These are phyloP conservation scores for Schizonepeta tenuifolia DNA, from an alignment of 257 asterid species.

Conservation along the genomic window DNA sequence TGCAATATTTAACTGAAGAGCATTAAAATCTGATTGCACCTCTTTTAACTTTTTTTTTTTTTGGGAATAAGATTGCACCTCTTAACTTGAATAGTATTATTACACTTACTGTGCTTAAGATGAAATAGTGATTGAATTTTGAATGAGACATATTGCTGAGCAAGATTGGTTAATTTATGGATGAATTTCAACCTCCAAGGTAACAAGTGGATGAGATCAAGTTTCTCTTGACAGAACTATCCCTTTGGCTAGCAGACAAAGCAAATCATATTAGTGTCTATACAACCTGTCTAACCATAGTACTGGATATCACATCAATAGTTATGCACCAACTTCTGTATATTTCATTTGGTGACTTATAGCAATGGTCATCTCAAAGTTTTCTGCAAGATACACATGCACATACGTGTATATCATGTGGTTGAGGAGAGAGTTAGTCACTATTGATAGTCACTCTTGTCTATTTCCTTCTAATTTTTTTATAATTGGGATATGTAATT, in stretches of 20 bases:
- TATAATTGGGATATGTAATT: conserved; percentile 11
- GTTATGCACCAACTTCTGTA: conserved; percentile 5
- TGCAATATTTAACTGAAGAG: conserved; percentile 10
- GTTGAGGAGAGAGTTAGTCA: conserved; percentile 19
- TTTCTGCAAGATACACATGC: not conserved
- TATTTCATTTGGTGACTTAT: conserved; percentile 22
- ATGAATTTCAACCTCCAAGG: not conserved
- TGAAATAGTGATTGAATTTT: conserved; percentile 13
- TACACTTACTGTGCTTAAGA: not conserved
- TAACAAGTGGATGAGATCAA: conserved; percentile 14
- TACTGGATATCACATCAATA: conserved; percentile 11
- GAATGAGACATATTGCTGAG: conserved; percentile 22
- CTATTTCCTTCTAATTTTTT: conserved; percentile 11
- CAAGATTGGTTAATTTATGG: not conserved
- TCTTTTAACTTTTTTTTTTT: too few relatives aligned
- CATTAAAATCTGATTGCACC: too few relatives aligned
- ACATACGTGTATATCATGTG: not conserved
- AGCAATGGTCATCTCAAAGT: not conserved
- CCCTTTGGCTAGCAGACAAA: not conserved
- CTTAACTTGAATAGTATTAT: too few relatives aligned
- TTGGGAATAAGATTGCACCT: too few relatives aligned
- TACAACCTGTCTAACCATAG: not conserved
- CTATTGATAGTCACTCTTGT: not conserved
- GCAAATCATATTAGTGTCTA: not conserved
- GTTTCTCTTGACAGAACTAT: conserved; percentile 6